These are phyloP conservation scores for Gaertneriomyces semiglobifer DNA, from an alignment of 192 early-diverging fungal genomes.

Conservation along the genomic window DNA sequence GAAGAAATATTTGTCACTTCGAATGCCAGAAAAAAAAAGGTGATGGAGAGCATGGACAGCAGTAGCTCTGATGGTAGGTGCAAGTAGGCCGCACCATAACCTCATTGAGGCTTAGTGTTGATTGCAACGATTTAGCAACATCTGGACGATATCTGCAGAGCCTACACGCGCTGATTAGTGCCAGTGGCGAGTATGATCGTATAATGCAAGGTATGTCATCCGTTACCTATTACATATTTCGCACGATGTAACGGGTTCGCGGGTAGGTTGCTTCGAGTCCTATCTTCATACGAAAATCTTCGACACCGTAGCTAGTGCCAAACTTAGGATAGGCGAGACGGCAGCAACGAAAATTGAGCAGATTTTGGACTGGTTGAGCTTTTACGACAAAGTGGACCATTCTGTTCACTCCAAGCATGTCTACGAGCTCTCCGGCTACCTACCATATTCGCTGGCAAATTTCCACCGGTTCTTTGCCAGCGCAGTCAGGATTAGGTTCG, in stretches of 20 bases:
- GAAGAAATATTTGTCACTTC: constrained; percentile 67
- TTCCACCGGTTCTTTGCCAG: constrained; percentile 83
- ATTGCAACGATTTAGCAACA: neutral
- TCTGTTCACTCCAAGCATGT: constrained; percentile 43
- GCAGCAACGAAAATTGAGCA: constrained; percentile 54
- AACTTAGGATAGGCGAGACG: neutral
- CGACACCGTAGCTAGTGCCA: constrained; percentile 55
- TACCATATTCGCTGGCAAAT: constrained; percentile 65
- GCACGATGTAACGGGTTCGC: neutral
- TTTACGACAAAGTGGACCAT: constrained; percentile 73
- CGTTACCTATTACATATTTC: neutral
- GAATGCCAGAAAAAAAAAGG: neutral
- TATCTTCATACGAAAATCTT: constrained; percentile 77
- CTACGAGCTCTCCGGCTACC: constrained; percentile 62
- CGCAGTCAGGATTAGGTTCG: constrained; percentile 44
- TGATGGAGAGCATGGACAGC: neutral
- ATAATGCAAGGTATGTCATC: constrained; percentile 67
- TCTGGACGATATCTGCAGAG: constrained; percentile 50
- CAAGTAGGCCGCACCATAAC: too few species aligned
- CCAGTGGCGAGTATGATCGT: constrained; percentile 83
- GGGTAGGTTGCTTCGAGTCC: constrained; percentile 83
- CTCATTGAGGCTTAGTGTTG: neutral
- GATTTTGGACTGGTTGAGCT: constrained; percentile 72
- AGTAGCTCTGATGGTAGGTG: too few species aligned
- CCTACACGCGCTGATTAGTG: constrained; percentile 47